A percentile compares a stretch with the other conserved stretches of the same genome.
Conservation (phyloP, 306 rosid genomes). For the Quercus engelmannii region DNA sequence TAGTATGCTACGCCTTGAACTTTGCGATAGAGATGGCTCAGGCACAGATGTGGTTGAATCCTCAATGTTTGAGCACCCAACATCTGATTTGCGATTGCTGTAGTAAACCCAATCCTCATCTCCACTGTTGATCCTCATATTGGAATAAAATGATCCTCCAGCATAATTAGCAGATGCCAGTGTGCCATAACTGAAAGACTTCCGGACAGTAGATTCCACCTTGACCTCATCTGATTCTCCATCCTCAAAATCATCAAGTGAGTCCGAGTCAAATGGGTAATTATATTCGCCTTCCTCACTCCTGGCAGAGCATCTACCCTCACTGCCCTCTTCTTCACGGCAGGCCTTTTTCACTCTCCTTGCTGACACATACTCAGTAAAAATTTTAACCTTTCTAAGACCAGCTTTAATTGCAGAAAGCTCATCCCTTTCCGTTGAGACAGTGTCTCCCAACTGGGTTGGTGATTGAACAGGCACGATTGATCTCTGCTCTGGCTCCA, state of each 20-base stretch:
- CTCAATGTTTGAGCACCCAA: constrained; percentile 50
- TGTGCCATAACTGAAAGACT: constrained; percentile 93
- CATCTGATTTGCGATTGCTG: constrained; percentile 77
- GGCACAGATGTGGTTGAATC: constrained; percentile 53
- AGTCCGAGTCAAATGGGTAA: constrained; percentile 91
- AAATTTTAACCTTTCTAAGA: constrained; percentile 84
- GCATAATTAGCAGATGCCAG: constrained; percentile 84
- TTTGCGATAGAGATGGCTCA: constrained; percentile 52
- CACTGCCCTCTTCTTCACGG: constrained; percentile 84
- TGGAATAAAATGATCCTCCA: constrained; percentile 70
- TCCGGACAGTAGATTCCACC: constrained; percentile 73
- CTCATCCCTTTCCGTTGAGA: constrained; percentile 71
- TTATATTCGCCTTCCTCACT: constrained; percentile 90
- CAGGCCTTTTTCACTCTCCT: constrained; percentile 68
- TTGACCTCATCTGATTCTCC: constrained; percentile 87
- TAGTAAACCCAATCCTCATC: constrained; percentile 91
- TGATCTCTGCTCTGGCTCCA: constrained; percentile 60
- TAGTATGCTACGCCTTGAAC: constrained; percentile 80
- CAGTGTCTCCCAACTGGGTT: constrained; percentile 49
- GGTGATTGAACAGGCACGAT: constrained; percentile 57
- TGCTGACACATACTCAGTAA: constrained; percentile 70
- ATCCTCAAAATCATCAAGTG: constrained; percentile 84
- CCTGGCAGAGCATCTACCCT: constrained; percentile 75
- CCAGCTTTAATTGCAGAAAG: constrained; percentile 96
- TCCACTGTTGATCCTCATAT: constrained; percentile 46